Evolutionary conservation across 2,329 filamentous ascomycete genomes (phyloP).

Genomic region (Periconia macrospinosa): DNA sequence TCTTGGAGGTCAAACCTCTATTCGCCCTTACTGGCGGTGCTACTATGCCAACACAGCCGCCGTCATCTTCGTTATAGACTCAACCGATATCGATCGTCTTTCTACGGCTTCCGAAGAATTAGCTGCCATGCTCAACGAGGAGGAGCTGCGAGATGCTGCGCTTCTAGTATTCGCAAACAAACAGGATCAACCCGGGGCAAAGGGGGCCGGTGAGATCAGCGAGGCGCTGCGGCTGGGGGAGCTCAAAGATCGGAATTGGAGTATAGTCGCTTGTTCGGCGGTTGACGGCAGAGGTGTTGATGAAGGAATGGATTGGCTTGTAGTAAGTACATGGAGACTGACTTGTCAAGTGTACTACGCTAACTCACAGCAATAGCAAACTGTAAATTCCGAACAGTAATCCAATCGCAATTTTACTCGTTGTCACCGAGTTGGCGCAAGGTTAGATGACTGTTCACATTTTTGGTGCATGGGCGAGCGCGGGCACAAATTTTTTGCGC

Average conservation of each 20-base stretch:
- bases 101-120: slow-evolving; percentile 92
- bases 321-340: slow-evolving; percentile 59
- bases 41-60: slow-evolving; percentile 99
- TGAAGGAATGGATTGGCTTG: slow-evolving; percentile 99
- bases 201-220: slow-evolving; percentile 94
- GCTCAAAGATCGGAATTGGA: slow-evolving; percentile 96
- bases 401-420: background rate
- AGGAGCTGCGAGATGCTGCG: slow-evolving; percentile 90
- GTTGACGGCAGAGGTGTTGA: slow-evolving; percentile 93
- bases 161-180: slow-evolving; percentile 98
- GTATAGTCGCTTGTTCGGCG: slow-evolving; percentile 95
- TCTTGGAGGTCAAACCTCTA: slow-evolving; percentile 96
- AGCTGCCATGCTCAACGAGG: slow-evolving; percentile 93
- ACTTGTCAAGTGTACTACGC: background rate
- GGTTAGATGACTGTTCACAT: background rate
- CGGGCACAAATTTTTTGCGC: slow-evolving; percentile 1
- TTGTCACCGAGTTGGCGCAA: background rate
- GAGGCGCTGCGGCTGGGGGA: slow-evolving; percentile 89
- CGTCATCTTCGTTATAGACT: slow-evolving; percentile 98
- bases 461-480: background rate
- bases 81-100: slow-evolving; percentile 93
- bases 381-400: slow-evolving; percentile 18
- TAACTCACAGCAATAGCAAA: slow-evolving; percentile 14
- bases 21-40: slow-evolving; percentile 97
- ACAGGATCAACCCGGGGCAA: slow-evolving; percentile 95